Conservation (phyloP, 805 yeast genomes). For the Suhomyces prunicola region DNA sequence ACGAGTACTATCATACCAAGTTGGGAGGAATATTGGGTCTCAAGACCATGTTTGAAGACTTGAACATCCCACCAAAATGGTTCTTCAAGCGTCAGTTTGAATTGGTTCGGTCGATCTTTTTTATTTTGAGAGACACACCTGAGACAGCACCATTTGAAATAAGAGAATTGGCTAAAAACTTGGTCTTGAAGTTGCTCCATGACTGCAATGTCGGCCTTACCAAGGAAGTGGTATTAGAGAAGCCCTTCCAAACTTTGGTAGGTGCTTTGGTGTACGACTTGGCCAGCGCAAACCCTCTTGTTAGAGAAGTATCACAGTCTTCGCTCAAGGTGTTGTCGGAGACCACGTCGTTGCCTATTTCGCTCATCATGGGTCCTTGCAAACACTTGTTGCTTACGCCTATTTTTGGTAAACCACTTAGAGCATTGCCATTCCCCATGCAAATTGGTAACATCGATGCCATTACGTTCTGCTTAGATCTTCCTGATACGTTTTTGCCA, state of each 20-base stretch:
- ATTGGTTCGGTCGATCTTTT: constrained; percentile 79
- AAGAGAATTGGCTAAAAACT: constrained; percentile 62
- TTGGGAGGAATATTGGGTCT: constrained; percentile 88
- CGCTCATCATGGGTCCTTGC: constrained; percentile 77
- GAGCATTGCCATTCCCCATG: constrained; percentile 98
- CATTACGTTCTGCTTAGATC: constrained; percentile 81
- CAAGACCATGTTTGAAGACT: constrained; percentile 64
- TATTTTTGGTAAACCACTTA: constrained; percentile 91
- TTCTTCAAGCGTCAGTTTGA: constrained; percentile 78
- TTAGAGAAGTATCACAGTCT: constrained; percentile 76
- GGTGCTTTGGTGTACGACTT: constrained; percentile 91
- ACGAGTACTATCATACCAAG: constrained; percentile 80
- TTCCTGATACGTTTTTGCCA: constrained; percentile 76
- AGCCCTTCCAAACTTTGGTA: constrained; percentile 74
- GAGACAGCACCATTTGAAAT: constrained; percentile 83
- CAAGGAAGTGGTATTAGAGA: constrained; percentile 60
- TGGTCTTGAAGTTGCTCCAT: constrained; percentile 61
- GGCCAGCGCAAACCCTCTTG: constrained; percentile 81
- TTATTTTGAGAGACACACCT: constrained; percentile 87
- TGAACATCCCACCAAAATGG: constrained; percentile 68
- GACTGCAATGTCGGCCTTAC: constrained; percentile 63
- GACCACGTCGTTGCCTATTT: constrained; percentile 63
- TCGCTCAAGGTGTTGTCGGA: constrained; percentile 67
- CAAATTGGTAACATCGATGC: constrained; percentile 98
- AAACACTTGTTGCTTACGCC: constrained; percentile 83